Base-by-base conservation (phyloP, 257 asterid genomes). In the Plantago ovata region DNA sequence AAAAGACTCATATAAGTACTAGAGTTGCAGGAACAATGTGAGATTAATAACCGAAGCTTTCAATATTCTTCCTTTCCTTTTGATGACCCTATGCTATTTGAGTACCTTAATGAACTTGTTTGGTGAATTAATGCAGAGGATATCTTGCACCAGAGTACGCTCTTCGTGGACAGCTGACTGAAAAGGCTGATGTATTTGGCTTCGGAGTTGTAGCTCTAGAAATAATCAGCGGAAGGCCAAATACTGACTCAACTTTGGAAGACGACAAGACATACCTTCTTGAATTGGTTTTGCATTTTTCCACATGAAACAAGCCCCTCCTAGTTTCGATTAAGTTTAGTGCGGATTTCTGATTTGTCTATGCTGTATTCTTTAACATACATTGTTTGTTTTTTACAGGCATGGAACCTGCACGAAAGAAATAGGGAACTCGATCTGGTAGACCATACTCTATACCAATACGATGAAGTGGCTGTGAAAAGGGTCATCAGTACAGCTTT, bases 21-120 rank as follows among this genome's bases (percentile, higher is more conserved):
- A 80, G 81, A 63, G 84, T 86, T 64, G 97, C 97, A 10, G 97
- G 97, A 66, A 90, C 97, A 53, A 70, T 75, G 97, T 84, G 72
- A 75, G 91, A 28, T 47, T 46, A 20, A 16, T 7, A 40, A 11
- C 3, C 6, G 13, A 20, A 47, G 9, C 13, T n/a, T 9, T 38
- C 38, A 16, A 21, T 4, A 13, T 21, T 21, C 41, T 40, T 13
- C 36, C 50, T 57, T 3, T 3, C 10, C 4, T 53, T 32, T 53
- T 0, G 42, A 16, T 24, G 2, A 50, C 32, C 13, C 38, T 38
- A 18, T 13, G 11, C 38, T 1, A 28, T 28, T 28, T 8, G 36
- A 28, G 36, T 28, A 4, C 36, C 36, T 14, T 18, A 13, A 3
- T 44, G 38, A 10, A 13, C n/a, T 13, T 14, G 19, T 19, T 40